Evolutionary conservation across 495 filamentous ascomycete genomes (phyloP), one percentile per base, ranked within the genome.

Genomic region (Trichoderma reesei): DNA sequence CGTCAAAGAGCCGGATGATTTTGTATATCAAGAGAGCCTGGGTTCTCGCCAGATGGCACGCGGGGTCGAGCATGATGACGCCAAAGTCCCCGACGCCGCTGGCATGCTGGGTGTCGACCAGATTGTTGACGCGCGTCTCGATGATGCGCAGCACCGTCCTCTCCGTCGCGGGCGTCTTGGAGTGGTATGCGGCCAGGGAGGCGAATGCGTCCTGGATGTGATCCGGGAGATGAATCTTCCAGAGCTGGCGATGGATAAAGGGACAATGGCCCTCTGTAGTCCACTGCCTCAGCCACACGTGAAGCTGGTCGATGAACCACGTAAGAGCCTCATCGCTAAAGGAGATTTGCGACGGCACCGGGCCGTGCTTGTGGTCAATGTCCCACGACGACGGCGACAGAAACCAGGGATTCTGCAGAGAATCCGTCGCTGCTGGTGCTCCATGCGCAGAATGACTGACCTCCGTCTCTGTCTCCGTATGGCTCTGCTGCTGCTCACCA

Each of bases 1-100:
- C 81, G 67, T 86, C 83, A 66, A 85, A 84, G 18, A 88, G 72
- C 11, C 79, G 75, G 65, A 86, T 82, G 59, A 85, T 76, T 63
- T 83, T 80, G 68, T 79, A 83, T 5, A 79, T 68, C 11, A 82
- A 67, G 37, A 84, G 69, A 0, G 80, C 76, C 65, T 83, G 80
- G 0, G 78, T 71, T 3, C 75, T 67, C 2, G 78, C 73, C 3
- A 85, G 72, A 41, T 78, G 78, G 7, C 72, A 66, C 37, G 71
- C 67, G 33, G 68, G 41, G n/a, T 66, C 65, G 44, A 62, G 38
- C 51, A 56, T 56, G 26, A 56, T 10, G 26, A 56, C 5, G 3
- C 51, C 51, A 34, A 56, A 34, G 11, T 51, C 18, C 14, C n/a
- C 33, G 1, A 13, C 26, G 31, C 41, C 60, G 31, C 42, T 51